These are phyloP conservation scores for Catenaria anguillulae DNA, from an alignment of 371 early-diverging fungal genomes.

Conservation along the genomic window DNA sequence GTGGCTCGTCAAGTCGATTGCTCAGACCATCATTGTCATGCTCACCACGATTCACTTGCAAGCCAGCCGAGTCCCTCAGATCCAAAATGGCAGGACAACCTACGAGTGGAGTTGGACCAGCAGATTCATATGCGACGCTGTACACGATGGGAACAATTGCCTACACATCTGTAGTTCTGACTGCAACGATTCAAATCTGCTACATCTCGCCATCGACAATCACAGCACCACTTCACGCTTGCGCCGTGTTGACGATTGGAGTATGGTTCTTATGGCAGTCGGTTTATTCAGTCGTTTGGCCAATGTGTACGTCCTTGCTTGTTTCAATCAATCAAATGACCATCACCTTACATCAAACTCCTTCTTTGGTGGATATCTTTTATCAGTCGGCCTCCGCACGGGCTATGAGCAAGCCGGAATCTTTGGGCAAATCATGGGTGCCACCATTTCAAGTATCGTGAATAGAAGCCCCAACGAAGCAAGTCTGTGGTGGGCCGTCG, in stretches of 20 bases:
- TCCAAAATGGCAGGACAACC: no score
- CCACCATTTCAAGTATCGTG: neutral
- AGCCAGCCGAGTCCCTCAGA: no score
- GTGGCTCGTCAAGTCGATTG: slow-evolving; percentile 44
- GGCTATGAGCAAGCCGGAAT: slow-evolving; percentile 8
- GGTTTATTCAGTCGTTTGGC: slow-evolving; percentile 27
- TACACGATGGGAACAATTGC: slow-evolving; percentile 33
- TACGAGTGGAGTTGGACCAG: no score
- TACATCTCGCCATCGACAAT: slow-evolving; percentile 39
- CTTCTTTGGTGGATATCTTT: no score
- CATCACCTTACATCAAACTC: no score
- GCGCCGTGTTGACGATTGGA: slow-evolving; percentile 27
- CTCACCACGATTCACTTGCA: slow-evolving; percentile 3
- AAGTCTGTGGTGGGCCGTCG: slow-evolving; percentile 1
- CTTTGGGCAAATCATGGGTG: neutral
- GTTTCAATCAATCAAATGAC: neutral
- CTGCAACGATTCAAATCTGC: slow-evolving; percentile 43
- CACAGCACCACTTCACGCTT: slow-evolving; percentile 34
- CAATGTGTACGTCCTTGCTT: neutral
- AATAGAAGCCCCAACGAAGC: neutral
- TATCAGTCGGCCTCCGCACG: neutral
- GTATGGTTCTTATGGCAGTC: slow-evolving; percentile 42
- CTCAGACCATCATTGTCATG: slow-evolving; percentile 37
- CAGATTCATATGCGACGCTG: slow-evolving; percentile 19
- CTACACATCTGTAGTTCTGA: slow-evolving; percentile 38